A percentile compares a stretch with the other conserved stretches of the same genome.
These are phyloP conservation scores for Phytophthora pisi DNA, from an alignment of 352 stramenopile species.

Conservation along the genomic window DNA sequence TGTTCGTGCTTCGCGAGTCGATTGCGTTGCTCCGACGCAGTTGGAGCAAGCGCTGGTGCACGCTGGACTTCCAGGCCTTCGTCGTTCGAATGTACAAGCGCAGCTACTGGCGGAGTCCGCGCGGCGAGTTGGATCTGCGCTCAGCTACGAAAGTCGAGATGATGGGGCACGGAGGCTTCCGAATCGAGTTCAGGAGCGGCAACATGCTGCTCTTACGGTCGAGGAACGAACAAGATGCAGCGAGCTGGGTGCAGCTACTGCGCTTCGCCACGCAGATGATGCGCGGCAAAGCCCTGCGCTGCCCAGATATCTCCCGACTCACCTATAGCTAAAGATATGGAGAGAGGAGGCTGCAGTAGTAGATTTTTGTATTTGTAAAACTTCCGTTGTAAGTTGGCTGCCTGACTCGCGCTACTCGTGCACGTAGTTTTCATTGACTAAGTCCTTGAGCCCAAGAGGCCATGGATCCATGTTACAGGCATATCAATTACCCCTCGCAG, in stretches of 20 bases:
- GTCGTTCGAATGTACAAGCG: constrained; percentile 73
- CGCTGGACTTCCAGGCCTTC: constrained; percentile 65
- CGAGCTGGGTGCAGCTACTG: constrained; percentile 69
- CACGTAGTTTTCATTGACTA: not conserved
- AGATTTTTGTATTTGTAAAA: constrained; percentile 4
- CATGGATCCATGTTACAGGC: too few species aligned
- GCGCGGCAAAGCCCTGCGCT: constrained; percentile 19
- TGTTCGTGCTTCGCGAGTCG: constrained; percentile 76
- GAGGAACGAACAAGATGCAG: constrained; percentile 52
- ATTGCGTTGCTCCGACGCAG: constrained; percentile 70
- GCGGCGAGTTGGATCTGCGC: constrained; percentile 64
- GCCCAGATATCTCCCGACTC: constrained; percentile 24
- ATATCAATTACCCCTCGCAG: not conserved
- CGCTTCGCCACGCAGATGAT: constrained; percentile 50
- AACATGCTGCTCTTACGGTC: constrained; percentile 61
- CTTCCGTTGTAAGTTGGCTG: not conserved
- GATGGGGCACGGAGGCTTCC: constrained; percentile 72
- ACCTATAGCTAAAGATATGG: constrained; percentile 26
- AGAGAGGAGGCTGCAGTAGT: not conserved
- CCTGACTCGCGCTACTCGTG: not conserved
- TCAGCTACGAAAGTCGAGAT: constrained; percentile 56
- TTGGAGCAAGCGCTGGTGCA: constrained; percentile 84
- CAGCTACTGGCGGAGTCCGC: constrained; percentile 76
- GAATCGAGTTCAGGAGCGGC: constrained; percentile 53
- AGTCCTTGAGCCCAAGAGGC: too few species aligned